Evolutionary conservation across 306 rosid genomes (phyloP).

Genomic region (Corylus avellana): DNA sequence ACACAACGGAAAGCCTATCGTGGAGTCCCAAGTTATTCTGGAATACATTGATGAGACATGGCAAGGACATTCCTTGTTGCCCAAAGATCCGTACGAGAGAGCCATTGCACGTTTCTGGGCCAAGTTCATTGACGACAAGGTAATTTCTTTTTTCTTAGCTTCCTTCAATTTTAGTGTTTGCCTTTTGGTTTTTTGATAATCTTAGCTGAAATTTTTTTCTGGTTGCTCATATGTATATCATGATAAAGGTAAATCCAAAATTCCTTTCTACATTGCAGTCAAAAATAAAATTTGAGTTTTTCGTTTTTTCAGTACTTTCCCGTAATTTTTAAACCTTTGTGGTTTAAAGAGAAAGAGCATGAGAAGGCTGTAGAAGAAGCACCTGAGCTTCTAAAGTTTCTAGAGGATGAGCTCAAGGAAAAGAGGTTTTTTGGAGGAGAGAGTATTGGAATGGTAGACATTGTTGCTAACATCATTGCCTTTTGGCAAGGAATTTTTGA

Average conservation of each 20-base stretch:
- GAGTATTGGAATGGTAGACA: constrained; percentile 47
- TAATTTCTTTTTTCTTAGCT: not conserved
- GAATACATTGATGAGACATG: constrained; percentile 26
- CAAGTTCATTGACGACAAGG: constrained; percentile 38
- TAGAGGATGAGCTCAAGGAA: constrained; percentile 55
- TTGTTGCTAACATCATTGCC: constrained; percentile 42
- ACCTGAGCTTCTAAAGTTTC: constrained; percentile 29
- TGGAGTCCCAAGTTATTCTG: constrained; percentile 2
- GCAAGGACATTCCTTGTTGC: constrained; percentile 29
- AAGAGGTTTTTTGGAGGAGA: constrained; percentile 68
- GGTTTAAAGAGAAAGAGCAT: constrained; percentile 15
- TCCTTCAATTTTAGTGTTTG: not conserved
- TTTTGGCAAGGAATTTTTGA: constrained; percentile 47
- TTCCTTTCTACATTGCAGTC: too few relatives aligned
- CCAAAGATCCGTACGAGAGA: constrained; percentile 26
- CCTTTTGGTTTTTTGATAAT: too few relatives aligned
- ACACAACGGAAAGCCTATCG: constrained; percentile 36
- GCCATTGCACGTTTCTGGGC: constrained; percentile 46
- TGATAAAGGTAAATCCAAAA: too few relatives aligned
- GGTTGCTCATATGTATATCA: too few relatives aligned
- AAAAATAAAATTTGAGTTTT: not conserved
- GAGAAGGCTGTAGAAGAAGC: constrained; percentile 41
- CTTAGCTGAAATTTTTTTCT: too few relatives aligned
- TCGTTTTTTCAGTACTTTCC: not conserved
- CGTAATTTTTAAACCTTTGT: not conserved